phyloP scores from a whole-genome alignment of 2,329 filamentous ascomycete genomes.

The Verticillium zaregamsianum region DNA sequence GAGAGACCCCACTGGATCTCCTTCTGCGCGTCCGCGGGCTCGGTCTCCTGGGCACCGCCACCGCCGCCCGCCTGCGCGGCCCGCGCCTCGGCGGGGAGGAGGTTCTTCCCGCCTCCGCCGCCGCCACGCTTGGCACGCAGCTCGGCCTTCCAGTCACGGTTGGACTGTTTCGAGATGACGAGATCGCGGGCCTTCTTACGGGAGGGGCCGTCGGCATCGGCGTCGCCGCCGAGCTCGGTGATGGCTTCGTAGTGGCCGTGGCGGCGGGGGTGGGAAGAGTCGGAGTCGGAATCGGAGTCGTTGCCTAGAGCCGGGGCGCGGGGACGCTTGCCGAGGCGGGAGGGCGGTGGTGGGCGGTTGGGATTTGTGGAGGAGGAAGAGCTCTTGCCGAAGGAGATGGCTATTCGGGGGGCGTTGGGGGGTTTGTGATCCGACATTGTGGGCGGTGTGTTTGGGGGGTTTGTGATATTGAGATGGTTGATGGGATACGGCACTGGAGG shows the following conservation, averaged over 20 bases:
- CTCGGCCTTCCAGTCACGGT: conserved; percentile 60
- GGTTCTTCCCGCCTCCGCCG: conserved; percentile 42
- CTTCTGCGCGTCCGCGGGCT: conserved; percentile 42
- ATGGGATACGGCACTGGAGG: background rate
- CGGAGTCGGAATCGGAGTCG: conserved; percentile 39
- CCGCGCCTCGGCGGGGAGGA: conserved; percentile 52
- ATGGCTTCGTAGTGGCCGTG: conserved; percentile 39
- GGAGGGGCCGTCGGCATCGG: conserved; percentile 20
- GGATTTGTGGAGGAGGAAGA: background rate
- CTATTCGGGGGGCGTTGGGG: conserved; percentile 6
- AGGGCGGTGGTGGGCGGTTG: conserved; percentile 23
- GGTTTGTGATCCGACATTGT: conserved; percentile 11
- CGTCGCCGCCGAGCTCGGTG: conserved; percentile 45
- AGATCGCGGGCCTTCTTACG: conserved; percentile 30
- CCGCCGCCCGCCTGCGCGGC: conserved; percentile 34
- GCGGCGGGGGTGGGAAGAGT: conserved; percentile 21
- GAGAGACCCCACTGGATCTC: conserved; percentile 53
- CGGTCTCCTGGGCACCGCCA: conserved; percentile 22
- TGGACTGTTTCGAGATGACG: conserved; percentile 55
- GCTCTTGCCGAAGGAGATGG: conserved; percentile 13
- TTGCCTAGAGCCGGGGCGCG: conserved; percentile 36
- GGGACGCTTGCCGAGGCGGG: conserved; percentile 44
- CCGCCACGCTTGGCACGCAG: conserved; percentile 40
- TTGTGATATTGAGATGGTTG: background rate
- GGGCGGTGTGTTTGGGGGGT: background rate